Evolutionary conservation across 306 rosid species (phyloP), one percentile per base, ranked within the genome.

Genomic region (Lathyrus sativus): DNA sequence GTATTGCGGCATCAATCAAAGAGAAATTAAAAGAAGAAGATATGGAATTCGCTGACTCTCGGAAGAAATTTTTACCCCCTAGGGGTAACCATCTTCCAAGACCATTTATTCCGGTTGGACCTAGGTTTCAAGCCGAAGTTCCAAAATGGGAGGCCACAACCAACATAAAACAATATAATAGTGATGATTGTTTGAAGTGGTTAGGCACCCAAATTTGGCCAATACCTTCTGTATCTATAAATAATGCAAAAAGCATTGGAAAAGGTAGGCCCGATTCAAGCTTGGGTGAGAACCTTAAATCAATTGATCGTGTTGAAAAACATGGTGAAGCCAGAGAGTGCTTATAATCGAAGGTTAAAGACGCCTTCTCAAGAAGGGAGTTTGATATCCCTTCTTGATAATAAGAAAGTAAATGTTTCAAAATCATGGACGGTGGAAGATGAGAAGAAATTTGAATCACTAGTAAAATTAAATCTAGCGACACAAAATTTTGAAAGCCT

Each of bases 101-200:
- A 61, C 48, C 68, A 18, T 43, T 63, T 66, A 66, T 86, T 60
- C 88, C 91, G 0, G 26, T 75, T 60, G 83, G 86, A 45, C 67
- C 88, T 10, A 50, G 54, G 61, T 84, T 86, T 79, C 86, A 86
- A 80, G 86, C 80, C 9, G 72, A 69, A 44, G 19, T 81, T 80
- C 80, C 82, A 43, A 72, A 50, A 2, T 74, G 82, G 82, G 76
- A 53, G 60, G 68, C 24, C 12, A 45, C 19, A 31, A 11, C 68
- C 28, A 43, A 60, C 19, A 42, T 29, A 28, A 72, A 26, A 11
- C 28, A 28, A 18, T 17, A 33, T 26, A 6, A 65, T 6, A 54
- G 8, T 46, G 38, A 54, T 11, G 66, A 65, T 63, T 79, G 53
- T 49, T 79, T 50, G 29, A 77, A 57, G 43, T 85, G 76, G 79